These are phyloP conservation scores for Plectosphaerella cucumerina DNA, from an alignment of 2,329 filamentous ascomycete genomes.

Conservation along the genomic window DNA sequence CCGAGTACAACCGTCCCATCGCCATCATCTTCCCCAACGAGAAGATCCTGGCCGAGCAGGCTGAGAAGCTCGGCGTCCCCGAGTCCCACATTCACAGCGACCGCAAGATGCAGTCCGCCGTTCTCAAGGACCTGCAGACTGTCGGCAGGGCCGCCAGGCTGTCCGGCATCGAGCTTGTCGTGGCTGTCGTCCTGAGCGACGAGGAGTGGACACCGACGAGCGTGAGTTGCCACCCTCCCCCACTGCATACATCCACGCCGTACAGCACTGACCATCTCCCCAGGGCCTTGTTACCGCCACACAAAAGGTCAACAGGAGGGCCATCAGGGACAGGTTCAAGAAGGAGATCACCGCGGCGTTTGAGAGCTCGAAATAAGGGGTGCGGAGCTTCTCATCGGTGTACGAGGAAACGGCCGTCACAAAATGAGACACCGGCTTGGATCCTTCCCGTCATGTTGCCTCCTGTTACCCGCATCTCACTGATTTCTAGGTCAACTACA, in stretches of 20 bases:
- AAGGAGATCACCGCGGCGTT: slow-evolving; percentile 45
- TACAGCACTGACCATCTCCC: slow-evolving; percentile 11
- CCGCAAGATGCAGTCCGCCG: slow-evolving; percentile 56
- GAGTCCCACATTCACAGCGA: slow-evolving; percentile 66
- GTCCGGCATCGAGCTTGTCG: slow-evolving; percentile 67
- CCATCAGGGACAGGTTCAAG: slow-evolving; percentile 45
- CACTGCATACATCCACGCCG: not conserved
- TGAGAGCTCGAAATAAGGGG: slow-evolving; percentile 5
- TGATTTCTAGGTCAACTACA: too few species aligned
- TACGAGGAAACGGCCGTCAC: too few species aligned
- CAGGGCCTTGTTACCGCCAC: slow-evolving; percentile 59
- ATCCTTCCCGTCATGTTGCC: not conserved
- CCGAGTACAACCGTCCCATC: slow-evolving; percentile 71
- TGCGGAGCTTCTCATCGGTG: too few species aligned
- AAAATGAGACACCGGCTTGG: not conserved
- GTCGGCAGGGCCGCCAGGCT: slow-evolving; percentile 65
- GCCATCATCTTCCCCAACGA: slow-evolving; percentile 73
- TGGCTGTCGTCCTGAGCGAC: slow-evolving; percentile 72
- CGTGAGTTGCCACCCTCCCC: slow-evolving; percentile 48
- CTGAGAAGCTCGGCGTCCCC: slow-evolving; percentile 56
- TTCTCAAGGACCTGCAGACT: slow-evolving; percentile 64
- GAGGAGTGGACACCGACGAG: slow-evolving; percentile 86
- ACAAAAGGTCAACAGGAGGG: slow-evolving; percentile 55
- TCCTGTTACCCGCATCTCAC: too few species aligned
- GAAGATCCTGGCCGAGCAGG: slow-evolving; percentile 56